Evolutionary conservation across 345 rosid species (phyloP).

Genomic region (Salix arbutifolia): DNA sequence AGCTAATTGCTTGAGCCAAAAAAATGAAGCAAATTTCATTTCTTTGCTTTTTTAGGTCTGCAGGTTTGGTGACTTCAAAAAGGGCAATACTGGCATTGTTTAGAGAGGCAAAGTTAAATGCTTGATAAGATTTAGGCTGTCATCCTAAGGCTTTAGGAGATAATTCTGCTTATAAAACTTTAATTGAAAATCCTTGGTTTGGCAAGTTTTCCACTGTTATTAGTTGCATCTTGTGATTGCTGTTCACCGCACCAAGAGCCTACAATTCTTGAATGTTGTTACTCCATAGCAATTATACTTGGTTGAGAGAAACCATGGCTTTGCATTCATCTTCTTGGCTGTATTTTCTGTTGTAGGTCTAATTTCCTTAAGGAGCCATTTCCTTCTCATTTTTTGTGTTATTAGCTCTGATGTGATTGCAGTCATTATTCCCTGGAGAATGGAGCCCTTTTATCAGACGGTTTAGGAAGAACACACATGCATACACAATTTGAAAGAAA

Average conservation of each 20-base stretch:
- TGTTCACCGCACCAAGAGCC: not conserved
- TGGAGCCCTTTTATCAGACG: not conserved
- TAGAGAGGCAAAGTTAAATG: slow-evolving; percentile 11
- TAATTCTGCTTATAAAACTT: not conserved
- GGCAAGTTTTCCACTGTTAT: slow-evolving; percentile 3
- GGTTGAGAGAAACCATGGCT: not conserved
- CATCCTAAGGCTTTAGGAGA: slow-evolving; percentile 11
- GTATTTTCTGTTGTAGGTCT: not conserved
- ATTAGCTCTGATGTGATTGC: slow-evolving; percentile 6
- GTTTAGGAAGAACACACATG: too few species aligned
- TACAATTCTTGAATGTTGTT: not conserved
- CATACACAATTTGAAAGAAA: not conserved
- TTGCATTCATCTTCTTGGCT: not conserved
- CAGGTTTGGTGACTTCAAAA: slow-evolving; percentile 10
- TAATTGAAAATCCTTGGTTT: not conserved
- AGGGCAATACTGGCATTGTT: slow-evolving; percentile 9
- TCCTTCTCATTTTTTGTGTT: slow-evolving; percentile 7
- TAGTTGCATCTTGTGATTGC: not conserved
- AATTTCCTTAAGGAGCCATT: not conserved
- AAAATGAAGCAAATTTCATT: slow-evolving; percentile 4
- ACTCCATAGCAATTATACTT: not conserved
- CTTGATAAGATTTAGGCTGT: slow-evolving; percentile 8
- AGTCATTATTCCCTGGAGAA: not conserved
- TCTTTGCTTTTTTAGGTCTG: slow-evolving; percentile 10
- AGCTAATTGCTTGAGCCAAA: slow-evolving; percentile 3